These are phyloP conservation scores for Fusarium nelsonii DNA, from an alignment of 2,329 filamentous ascomycete genomes.

Conservation along the genomic window DNA sequence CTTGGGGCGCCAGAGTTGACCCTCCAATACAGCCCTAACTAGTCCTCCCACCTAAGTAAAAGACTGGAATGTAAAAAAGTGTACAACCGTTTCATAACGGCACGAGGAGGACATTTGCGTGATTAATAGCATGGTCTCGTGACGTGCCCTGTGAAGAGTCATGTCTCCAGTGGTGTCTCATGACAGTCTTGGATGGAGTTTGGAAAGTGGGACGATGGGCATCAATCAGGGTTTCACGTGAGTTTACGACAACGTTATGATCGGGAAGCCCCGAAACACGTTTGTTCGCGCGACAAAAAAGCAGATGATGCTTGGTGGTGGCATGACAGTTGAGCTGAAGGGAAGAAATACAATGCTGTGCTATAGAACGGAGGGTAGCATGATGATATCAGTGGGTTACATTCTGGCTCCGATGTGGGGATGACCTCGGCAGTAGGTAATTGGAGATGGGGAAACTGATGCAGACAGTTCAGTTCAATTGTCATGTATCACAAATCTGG, in stretches of 20 bases:
- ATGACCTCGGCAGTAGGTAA: slow-evolving; percentile 18
- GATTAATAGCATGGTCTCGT: slow-evolving; percentile 31
- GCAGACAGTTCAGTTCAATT: not conserved
- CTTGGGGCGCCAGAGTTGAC: slow-evolving; percentile 14
- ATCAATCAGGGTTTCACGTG: slow-evolving; percentile 9
- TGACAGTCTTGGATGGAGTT: slow-evolving; percentile 13
- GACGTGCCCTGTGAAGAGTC: slow-evolving; percentile 22
- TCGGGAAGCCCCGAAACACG: slow-evolving; percentile 39
- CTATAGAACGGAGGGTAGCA: slow-evolving; percentile 38
- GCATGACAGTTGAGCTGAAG: slow-evolving; percentile 40
- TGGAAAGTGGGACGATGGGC: slow-evolving; percentile 21
- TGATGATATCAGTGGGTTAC: slow-evolving; percentile 48
- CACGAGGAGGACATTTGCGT: slow-evolving; percentile 14
- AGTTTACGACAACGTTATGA: slow-evolving; percentile 14
- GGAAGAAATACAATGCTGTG: not conserved
- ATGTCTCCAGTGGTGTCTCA: slow-evolving; percentile 29
- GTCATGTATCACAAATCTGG: slow-evolving; percentile 10
- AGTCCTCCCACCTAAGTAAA: not conserved
- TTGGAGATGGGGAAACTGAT: not conserved
- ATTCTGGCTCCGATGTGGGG: slow-evolving; percentile 28
- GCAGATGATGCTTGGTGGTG: slow-evolving; percentile 43
- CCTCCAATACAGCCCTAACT: slow-evolving; percentile 4
- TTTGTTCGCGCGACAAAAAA: slow-evolving; percentile 2
- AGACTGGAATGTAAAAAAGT: slow-evolving; percentile 17
- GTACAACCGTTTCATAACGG: slow-evolving; percentile 25